A percentile compares a stretch with the other conserved stretches of the same genome.
phyloP scores from a whole-genome alignment of 176 grass and related monocot species.

The Lolium rigidum region DNA sequence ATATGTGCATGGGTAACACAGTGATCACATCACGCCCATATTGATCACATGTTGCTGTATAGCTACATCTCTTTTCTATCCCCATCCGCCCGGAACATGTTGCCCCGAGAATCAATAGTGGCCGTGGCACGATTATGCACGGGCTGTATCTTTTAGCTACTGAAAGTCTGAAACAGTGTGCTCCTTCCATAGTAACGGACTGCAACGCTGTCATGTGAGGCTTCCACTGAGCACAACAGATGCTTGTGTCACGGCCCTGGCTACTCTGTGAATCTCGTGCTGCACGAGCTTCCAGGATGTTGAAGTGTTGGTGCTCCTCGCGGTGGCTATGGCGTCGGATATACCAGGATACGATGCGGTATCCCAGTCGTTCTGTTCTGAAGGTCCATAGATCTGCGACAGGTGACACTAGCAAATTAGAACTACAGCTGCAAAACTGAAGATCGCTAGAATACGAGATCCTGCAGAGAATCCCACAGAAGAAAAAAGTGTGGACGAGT shows the following conservation, averaged over 20 bases:
- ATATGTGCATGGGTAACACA: background rate
- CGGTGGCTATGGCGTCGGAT: conserved; percentile 62
- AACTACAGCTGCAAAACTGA: background rate
- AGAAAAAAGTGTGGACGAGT: background rate
- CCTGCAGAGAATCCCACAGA: background rate
- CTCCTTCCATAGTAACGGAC: background rate
- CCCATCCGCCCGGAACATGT: background rate
- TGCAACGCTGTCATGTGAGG: conserved; percentile 57
- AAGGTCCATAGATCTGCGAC: conserved; percentile 69
- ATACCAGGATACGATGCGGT: conserved; percentile 67
- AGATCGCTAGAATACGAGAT: background rate
- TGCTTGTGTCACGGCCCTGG: conserved; percentile 74
- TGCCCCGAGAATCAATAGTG: background rate
- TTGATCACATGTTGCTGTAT: background rate
- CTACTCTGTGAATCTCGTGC: conserved; percentile 79
- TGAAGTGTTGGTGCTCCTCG: conserved; percentile 60
- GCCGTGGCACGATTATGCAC: conserved; percentile 1
- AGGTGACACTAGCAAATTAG: background rate
- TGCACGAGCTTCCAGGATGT: conserved; percentile 69
- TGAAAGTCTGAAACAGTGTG: background rate
- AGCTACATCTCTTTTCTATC: background rate
- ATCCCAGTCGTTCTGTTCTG: conserved; percentile 69
- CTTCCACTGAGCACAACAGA: conserved; percentile 65
- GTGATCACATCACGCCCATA: too few relatives aligned
- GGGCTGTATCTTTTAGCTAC: background rate